Evolutionary conservation across 169 alveolate genomes (phyloP).

Genomic region (Eimeria acervulina): DNA sequence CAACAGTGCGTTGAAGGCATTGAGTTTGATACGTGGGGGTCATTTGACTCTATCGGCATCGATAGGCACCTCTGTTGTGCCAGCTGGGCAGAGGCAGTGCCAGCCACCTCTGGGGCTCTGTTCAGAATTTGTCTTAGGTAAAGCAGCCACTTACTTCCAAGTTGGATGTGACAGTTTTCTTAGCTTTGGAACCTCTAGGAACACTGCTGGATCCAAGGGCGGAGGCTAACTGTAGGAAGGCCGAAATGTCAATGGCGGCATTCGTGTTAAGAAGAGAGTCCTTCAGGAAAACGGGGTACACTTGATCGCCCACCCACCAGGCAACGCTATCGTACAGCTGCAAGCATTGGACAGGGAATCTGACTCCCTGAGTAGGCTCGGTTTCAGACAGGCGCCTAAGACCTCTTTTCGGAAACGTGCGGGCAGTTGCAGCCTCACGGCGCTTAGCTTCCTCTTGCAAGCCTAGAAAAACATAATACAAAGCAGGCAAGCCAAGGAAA

Average conservation of each 20-base stretch:
- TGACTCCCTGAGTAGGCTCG: neutral
- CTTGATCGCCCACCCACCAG: conserved; percentile 83
- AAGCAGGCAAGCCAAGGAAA: neutral
- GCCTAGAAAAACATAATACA: neutral
- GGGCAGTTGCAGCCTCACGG: neutral
- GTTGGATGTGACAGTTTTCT: neutral
- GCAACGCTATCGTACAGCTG: conserved; percentile 85
- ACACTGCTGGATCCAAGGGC: neutral
- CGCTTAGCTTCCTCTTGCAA: neutral
- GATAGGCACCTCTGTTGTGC: neutral
- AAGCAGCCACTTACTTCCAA: conserved; percentile 37
- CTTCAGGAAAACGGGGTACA: conserved; percentile 88
- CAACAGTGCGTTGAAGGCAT: neutral
- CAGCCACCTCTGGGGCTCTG: neutral
- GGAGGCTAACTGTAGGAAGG: conserved; percentile 76
- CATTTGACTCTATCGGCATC: neutral
- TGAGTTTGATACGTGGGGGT: neutral
- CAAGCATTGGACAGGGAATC: conserved; percentile 88
- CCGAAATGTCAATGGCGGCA: conserved; percentile 89
- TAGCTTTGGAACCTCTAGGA: neutral
- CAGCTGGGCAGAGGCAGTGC: neutral
- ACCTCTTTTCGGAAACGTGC: neutral
- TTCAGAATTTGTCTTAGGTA: neutral
- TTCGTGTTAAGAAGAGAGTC: conserved; percentile 88
- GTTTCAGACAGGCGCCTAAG: conserved; percentile 4